A percentile compares a stretch with the other conserved stretches of the same genome.
These are phyloP conservation scores for Harrya chromipes DNA, from an alignment of 768 basidiomycete genomes.

Conservation along the genomic window DNA sequence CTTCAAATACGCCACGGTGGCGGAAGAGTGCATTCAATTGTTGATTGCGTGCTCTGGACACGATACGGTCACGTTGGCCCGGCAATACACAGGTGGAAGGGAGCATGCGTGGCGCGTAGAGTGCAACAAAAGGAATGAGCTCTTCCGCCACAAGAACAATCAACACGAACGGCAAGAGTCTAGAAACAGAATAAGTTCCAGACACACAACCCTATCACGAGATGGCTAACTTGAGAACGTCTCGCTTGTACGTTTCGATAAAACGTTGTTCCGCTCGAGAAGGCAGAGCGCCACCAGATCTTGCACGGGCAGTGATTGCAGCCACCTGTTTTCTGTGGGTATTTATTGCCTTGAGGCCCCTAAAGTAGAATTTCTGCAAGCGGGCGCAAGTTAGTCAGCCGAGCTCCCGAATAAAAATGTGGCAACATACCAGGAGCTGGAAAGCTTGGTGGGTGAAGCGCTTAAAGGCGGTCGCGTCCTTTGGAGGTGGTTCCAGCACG, in stretches of 20 bases:
- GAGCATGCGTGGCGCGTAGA: constrained; percentile 81
- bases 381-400: not conserved
- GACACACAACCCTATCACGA: not conserved
- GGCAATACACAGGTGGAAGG: constrained; percentile 87
- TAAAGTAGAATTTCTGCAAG: constrained; percentile 77
- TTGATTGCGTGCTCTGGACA: constrained; percentile 45
- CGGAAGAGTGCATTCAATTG: constrained; percentile 40
- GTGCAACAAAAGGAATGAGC: constrained; percentile 75
- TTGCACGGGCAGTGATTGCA: constrained; percentile 53
- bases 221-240: constrained; percentile 61
- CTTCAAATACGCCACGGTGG: constrained; percentile 38
- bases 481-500: constrained; percentile 63
- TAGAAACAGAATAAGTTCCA: constrained; percentile 8
- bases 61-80: constrained; percentile 68
- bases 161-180: constrained; percentile 76
- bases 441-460: constrained; percentile 48
- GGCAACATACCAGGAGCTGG: constrained; percentile 41
- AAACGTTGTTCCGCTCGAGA: constrained; percentile 70
- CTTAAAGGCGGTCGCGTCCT: constrained; percentile 53
- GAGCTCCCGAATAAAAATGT: not conserved
- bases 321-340: constrained; percentile 53
- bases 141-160: constrained; percentile 78
- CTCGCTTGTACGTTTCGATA: constrained; percentile 61
- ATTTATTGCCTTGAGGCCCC: constrained; percentile 71
- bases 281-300: constrained; percentile 56